Percentiles rank a stretch among this genome's conserved stretches.
Evolutionary conservation across 1,284 basidiomycete genomes (phyloP).

Genomic region (Ganoderma resinaceum): DNA sequence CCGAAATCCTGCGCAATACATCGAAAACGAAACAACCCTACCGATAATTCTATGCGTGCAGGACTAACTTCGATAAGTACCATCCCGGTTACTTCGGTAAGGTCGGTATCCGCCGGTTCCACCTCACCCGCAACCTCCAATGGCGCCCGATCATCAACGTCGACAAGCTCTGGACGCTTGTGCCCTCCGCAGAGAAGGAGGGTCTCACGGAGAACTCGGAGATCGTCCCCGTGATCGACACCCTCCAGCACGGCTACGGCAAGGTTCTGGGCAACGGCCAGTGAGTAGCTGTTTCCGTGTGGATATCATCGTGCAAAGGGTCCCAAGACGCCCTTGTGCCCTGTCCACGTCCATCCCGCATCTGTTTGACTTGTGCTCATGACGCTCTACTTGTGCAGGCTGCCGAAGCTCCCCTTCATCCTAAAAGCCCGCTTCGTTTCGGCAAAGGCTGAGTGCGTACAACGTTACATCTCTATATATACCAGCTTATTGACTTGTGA

Average conservation of each 20-base stretch:
- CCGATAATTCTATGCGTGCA: slow-evolving; percentile 37
- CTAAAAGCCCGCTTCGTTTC: slow-evolving; percentile 97
- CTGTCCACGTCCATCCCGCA: neutral
- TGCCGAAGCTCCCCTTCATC: slow-evolving; percentile 89
- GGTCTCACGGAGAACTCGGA: slow-evolving; percentile 72
- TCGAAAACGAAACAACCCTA: neutral
- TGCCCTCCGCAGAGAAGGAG: slow-evolving; percentile 81
- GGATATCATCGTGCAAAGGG: too few relatives aligned
- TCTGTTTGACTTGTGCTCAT: neutral
- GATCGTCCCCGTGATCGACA: slow-evolving; percentile 93
- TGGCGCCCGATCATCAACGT: slow-evolving; percentile 97
- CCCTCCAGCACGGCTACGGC: slow-evolving; percentile 84
- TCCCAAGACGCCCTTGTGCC: too few relatives aligned
- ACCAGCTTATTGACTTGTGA: slow-evolving; percentile 4
- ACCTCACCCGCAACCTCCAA: slow-evolving; percentile 89
- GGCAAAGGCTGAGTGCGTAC: slow-evolving; percentile 83
- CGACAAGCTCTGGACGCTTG: slow-evolving; percentile 90
- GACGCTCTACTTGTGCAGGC: slow-evolving; percentile 45
- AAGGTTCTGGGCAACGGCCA: slow-evolving; percentile 92
- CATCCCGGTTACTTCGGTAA: slow-evolving; percentile 99
- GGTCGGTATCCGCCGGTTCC: slow-evolving; percentile 99
- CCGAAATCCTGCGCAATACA: neutral
- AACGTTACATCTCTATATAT: slow-evolving; percentile 9
- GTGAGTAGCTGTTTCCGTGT: slow-evolving; percentile 50
- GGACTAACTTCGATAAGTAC: slow-evolving; percentile 93